Evolutionary conservation across 164 flowering plant species (phyloP), one percentile per base, ranked within the genome.

Genomic region (Taxillus chinensis): DNA sequence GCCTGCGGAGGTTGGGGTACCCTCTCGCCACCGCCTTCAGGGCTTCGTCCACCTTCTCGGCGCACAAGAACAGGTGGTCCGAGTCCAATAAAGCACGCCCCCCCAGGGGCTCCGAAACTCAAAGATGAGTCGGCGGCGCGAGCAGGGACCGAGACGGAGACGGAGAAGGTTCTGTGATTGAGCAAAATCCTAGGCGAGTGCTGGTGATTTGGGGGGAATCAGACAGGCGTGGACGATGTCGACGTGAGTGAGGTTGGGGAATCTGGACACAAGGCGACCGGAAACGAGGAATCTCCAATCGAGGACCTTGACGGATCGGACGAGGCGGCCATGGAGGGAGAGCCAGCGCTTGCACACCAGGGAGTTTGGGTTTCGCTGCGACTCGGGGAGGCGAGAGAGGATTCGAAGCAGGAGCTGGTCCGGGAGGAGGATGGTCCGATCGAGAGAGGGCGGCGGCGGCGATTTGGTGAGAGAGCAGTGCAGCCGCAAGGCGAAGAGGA

Each of bases 301-400:
- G 13, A 38, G 40, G 4, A 38, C 39, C 39, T 55, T 55, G 5
- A 55, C 12, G 12, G 39, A 38, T 17, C 58, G 58, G 37, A 55
- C 37, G 37, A 16, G 12, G 5, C 58, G 0, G 38, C 37, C 37
- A 5, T 15, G 27, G 12, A 55, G 13, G 37, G 40, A 6, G 39
- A 55, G 40, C 58, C 58, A 55, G 7, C 58, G 38, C 58, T 55
- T 55, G 58, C 58, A 55, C 10, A 55, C 58, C 12, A 55, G 40
- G 37, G 58, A 55, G 40, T 7, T 7, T 8, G 2, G 7, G 37
- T n/a, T 14, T 6, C 10, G 8, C 8, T 6, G 9, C 9, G 13
- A 8, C 40, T 55, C 13, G 0, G 38, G 58, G 58, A 55, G 58
- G 37, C 16, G n/a, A 2, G 58, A 55, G 58, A 55, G 7, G 8